Base-by-base conservation (phyloP, 2,329 filamentous ascomycete genomes). In the Talaromyces sp. region DNA sequence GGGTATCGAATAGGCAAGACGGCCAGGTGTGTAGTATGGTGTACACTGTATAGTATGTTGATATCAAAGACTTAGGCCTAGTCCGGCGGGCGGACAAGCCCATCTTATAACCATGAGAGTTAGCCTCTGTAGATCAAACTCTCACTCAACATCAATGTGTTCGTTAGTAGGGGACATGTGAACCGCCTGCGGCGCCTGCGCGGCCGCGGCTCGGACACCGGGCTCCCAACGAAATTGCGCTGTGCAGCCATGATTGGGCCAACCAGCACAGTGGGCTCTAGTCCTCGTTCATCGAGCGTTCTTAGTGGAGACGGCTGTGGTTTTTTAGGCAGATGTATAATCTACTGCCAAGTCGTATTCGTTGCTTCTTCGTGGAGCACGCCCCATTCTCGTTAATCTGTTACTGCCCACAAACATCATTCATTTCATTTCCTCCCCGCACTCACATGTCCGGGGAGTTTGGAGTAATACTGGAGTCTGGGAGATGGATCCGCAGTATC, bases 21-120 rank as follows among this genome's bases (percentile, higher is more conserved):
- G 17, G 53, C 17, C 15, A 39, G 27, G 10, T 36, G 15, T 36
- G 39, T 10, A 22, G 11, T 10, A 53, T 30, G 49, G 15, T 33
- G n/a, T 19, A 10, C 8, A 30, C 5, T 33, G 32, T 33, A 33
- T 22, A 13, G 9, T 32, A 55, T 32, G 1, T 4, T 11, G 4
- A 25, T 22, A 55, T 25, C 7, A n/a, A 54, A 36, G 2, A 15
- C 10, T 58, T 27, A 1, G 11, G 17, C 25, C 28, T 32, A 55
- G 17, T 32, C 25, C 17, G 32, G 56, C 11, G 15, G 36, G 36
- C 28, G 36, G 44, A 33, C 27, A 39, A 53, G 19, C 15, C 22
- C 10, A 36, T 56, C 44, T 58, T 58, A 58, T 58, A 58, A n/a
- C 32, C 22, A 58, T 39, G 6, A 17, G 30, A n/a, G 13, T 57